Conservation (phyloP, 805 yeast genomes). For the Wickerhamiella sergipiensis region DNA sequence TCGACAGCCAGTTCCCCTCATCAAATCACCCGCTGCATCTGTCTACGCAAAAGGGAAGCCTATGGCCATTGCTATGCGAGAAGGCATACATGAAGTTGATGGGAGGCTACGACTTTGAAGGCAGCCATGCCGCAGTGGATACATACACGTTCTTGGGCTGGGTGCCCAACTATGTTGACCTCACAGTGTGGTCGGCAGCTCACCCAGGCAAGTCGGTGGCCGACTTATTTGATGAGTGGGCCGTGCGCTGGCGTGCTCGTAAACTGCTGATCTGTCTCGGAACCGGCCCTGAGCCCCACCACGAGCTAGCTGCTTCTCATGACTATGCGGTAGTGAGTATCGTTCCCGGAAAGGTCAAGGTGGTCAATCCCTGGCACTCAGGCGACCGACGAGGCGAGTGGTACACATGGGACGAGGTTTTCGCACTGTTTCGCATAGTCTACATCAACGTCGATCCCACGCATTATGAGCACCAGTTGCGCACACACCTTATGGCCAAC, state of each 20-base stretch:
- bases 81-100: conserved; percentile 54
- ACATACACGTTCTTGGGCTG: conserved; percentile 54
- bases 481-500: background rate
- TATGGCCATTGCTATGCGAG: conserved; percentile 66
- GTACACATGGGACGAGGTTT: background rate
- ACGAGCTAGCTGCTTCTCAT: conserved; percentile 41
- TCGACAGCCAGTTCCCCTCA: conserved; percentile 36
- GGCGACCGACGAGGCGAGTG: background rate
- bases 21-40: background rate
- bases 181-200: conserved; percentile 23
- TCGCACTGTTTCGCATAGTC: conserved; percentile 2
- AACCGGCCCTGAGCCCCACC: conserved; percentile 34
- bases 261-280: conserved; percentile 50
- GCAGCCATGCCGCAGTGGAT: conserved; percentile 68
- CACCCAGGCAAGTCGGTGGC: conserved; percentile 13
- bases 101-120: conserved; percentile 50
- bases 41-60: background rate
- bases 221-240: conserved; percentile 26
- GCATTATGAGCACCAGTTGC: background rate
- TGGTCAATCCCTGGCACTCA: conserved; percentile 7
- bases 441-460: conserved; percentile 2
- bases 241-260: conserved; percentile 23
- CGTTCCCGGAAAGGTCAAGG: conserved; percentile 10
- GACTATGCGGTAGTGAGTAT: conserved; percentile 53
- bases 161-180: conserved; percentile 46